A percentile compares a stretch with the other conserved stretches of the same genome.
Conservation (phyloP, 2,329 filamentous ascomycete genomes). For the Curvularia hawaiiensis region DNA sequence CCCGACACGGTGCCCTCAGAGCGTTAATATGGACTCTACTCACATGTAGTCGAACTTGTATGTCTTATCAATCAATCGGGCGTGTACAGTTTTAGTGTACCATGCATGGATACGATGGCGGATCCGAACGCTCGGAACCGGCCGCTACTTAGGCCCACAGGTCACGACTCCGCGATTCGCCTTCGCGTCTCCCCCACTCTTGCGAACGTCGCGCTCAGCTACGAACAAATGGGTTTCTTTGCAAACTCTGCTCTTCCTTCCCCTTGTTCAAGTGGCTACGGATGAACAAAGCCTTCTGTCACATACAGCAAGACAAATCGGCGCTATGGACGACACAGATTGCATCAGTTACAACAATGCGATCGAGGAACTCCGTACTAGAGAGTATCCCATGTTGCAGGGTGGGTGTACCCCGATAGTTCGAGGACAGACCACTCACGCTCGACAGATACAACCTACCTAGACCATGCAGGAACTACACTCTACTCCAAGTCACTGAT, state of each 20-base stretch:
- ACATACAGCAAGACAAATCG: constrained; percentile 1
- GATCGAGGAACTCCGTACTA: constrained; percentile 63
- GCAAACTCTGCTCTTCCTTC: constrained; percentile 9
- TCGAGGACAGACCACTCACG: constrained; percentile 11
- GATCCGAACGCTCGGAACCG: constrained; percentile 30
- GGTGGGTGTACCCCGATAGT: constrained; percentile 51
- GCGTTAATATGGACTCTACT: background rate
- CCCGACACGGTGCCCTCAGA: background rate
- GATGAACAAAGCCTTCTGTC: constrained; percentile 17
- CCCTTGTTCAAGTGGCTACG: constrained; percentile 29
- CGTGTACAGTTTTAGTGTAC: background rate
- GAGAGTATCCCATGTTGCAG: constrained; percentile 73
- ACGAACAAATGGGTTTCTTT: constrained; percentile 34
- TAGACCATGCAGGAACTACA: constrained; percentile 96
- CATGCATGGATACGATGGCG: constrained; percentile 7
- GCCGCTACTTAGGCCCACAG: constrained; percentile 22
- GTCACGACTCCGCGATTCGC: constrained; percentile 35
- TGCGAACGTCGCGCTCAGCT: constrained; percentile 27
- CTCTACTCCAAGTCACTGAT: constrained; percentile 80
- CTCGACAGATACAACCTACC: constrained; percentile 70
- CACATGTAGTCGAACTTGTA: background rate
- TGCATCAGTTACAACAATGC: constrained; percentile 58
- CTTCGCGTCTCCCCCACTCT: constrained; percentile 48
- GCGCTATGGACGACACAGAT: constrained; percentile 38
- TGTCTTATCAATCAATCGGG: background rate